Base-by-base conservation (phyloP, 345 rosid genomes). In the Boechera divaricarpa region DNA sequence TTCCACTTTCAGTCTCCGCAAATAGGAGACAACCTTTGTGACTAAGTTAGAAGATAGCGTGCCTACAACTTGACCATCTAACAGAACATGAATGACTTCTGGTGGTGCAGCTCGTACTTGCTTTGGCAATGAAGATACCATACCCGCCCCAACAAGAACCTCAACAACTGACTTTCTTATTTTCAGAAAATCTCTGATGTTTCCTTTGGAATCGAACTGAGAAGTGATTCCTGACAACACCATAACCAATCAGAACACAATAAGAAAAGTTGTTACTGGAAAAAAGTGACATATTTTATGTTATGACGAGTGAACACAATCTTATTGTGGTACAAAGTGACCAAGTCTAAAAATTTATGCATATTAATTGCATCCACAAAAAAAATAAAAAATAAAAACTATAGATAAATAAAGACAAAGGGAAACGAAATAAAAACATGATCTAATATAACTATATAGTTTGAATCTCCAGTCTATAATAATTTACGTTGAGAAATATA, bases 41-140 rank as follows among this genome's bases (percentile, higher is more conserved):
- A 89, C 86, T 72, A 84, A 78, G 81, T 82, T 48, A 6, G 96
- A 80, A 64, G 86, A 67, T 55, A 95, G 60, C 24, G 85, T 81
- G 55, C 98, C 99, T 66, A 90, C 86, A 80, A 95, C 85, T 73
- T 91, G 88, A 38, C 99, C 99, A 87, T 95, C 99, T 80, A 95
- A 76, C 70, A 92, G 96, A 80, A 95, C 90, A 64, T 86, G 82
- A 73, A 95, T 84, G 65, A 83, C 85, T 78, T 86, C 86, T 39
- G 98, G 99, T 72, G 93, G 97, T 63, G 92, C 98, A 78, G 91
- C 89, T 69, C 82, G 88, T 56, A 81, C 88, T 61, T 92, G 88
- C 82, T 86, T 95, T 36, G 99, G 98, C 82, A 88, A 77, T 18
- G 99, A 84, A 44, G 94, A 61, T 69, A 78, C 79, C 99, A 95